Evolutionary conservation across 2,329 filamentous ascomycete species (phyloP).

Genomic region (Phaeoacremonium minimum): DNA sequence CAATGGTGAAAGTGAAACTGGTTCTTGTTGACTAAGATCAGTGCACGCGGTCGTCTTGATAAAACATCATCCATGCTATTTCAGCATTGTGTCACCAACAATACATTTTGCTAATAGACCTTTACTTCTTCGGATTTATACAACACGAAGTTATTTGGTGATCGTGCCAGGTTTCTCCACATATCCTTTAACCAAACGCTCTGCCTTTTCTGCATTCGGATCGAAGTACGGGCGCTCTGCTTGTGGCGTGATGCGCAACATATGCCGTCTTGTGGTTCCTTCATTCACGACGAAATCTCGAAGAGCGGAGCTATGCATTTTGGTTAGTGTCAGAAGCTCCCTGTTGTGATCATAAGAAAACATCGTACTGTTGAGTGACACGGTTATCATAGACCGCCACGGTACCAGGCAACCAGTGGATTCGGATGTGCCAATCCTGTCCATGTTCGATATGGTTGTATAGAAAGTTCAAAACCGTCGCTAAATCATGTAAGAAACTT

Average conservation of each 20-base stretch:
- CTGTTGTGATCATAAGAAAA: neutral
- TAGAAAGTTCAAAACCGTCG: conserved; percentile 36
- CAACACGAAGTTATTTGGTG: too few species aligned
- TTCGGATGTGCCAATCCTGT: conserved; percentile 40
- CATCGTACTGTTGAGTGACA: conserved; percentile 13
- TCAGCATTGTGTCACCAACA: too few species aligned
- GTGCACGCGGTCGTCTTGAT: too few species aligned
- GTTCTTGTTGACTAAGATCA: too few species aligned
- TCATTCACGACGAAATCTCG: conserved; percentile 11
- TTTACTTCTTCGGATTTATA: too few species aligned
- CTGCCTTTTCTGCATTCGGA: conserved; percentile 14
- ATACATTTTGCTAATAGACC: too few species aligned
- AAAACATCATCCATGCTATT: too few species aligned
- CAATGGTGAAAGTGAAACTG: too few species aligned
- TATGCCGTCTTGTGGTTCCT: conserved; percentile 11
- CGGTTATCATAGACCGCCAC: conserved; percentile 34
- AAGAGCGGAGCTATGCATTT: conserved; percentile 11
- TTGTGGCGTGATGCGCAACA: conserved; percentile 24
- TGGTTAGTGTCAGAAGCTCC: neutral
- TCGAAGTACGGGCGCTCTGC: conserved; percentile 23
- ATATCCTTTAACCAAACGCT: too few species aligned
- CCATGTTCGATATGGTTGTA: conserved; percentile 39
- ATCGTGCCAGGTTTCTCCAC: too few species aligned
- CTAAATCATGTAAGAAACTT: too few species aligned
- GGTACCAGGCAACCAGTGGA: conserved; percentile 39